These are phyloP conservation scores for Leavenworthia alabamica DNA, from an alignment of 345 rosid species.

Conservation along the genomic window DNA sequence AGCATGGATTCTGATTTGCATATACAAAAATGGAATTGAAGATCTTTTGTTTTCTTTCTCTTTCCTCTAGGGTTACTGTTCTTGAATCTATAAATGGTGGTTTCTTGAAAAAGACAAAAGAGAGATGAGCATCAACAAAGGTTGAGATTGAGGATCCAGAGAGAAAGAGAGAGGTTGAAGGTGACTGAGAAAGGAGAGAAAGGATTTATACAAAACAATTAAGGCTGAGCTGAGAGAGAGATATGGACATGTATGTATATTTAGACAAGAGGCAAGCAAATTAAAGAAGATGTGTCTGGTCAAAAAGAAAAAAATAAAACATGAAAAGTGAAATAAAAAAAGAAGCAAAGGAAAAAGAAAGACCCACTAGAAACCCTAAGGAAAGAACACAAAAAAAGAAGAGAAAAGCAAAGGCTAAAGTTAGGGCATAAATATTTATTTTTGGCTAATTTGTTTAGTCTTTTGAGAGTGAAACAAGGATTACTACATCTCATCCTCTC, in stretches of 20 bases:
- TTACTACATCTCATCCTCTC: constrained; percentile 33
- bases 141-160: constrained; percentile 19
- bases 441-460: constrained; percentile 31
- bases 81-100: constrained; percentile 11
- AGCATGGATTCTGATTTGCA: constrained; percentile 15
- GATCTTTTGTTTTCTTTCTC: constrained; percentile 13
- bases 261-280: constrained; percentile 25
- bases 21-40: constrained; percentile 14
- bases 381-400: no score
- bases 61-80: constrained; percentile 20
- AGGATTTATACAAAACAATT: constrained; percentile 32
- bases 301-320: constrained; percentile 29
- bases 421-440: constrained; percentile 24
- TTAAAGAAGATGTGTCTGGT: constrained; percentile 28
- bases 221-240: constrained; percentile 26
- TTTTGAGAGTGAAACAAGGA: constrained; percentile 46
- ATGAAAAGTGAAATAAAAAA: no score
- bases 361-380: constrained; percentile 41
- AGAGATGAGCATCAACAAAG: constrained; percentile 16
- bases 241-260: neutral
- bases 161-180: constrained; percentile 21
- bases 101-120: constrained; percentile 18
- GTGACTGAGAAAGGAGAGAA: constrained; percentile 20
- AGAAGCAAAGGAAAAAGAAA: constrained; percentile 19
- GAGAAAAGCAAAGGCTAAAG: constrained; percentile 34